phyloP scores from a whole-genome alignment of 2,329 filamentous ascomycete species.

The Hortaea werneckii region DNA sequence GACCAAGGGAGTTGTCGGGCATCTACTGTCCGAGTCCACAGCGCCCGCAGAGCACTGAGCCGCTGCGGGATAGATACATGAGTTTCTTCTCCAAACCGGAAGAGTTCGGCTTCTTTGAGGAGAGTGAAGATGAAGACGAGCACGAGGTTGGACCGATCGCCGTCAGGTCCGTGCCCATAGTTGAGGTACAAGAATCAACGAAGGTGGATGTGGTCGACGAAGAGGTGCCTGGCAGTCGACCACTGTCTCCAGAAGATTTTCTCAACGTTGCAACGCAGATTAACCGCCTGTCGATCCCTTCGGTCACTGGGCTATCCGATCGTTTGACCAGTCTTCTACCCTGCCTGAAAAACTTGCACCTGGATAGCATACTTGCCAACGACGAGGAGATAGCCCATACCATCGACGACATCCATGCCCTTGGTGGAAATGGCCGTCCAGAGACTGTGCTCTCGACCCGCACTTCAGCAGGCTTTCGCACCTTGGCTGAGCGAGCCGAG shows the following conservation, averaged over 20 bases:
- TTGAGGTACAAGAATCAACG: slow-evolving; percentile 18
- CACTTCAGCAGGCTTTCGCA: slow-evolving; percentile 28
- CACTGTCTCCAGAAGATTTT: slow-evolving; percentile 32
- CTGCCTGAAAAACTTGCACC: slow-evolving; percentile 29
- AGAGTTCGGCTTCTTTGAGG: slow-evolving; percentile 21
- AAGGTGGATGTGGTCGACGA: slow-evolving; percentile 9
- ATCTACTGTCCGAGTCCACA: slow-evolving; percentile 24
- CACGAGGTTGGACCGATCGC: slow-evolving; percentile 2
- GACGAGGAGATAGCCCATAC: slow-evolving; percentile 28
- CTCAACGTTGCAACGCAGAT: slow-evolving; percentile 33
- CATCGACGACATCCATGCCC: slow-evolving; percentile 26
- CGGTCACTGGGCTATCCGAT: slow-evolving; percentile 34
- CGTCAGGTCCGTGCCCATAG: slow-evolving; percentile 10
- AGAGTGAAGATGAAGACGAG: slow-evolving; percentile 12
- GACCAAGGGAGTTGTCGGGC: slow-evolving; percentile 21
- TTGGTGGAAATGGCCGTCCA: slow-evolving; percentile 17
- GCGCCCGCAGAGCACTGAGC: slow-evolving; percentile 29
- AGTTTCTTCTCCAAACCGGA: slow-evolving; percentile 38
- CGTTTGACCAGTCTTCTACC: slow-evolving; percentile 37
- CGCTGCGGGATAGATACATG: slow-evolving; percentile 34
- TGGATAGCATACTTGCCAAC: slow-evolving; percentile 25
- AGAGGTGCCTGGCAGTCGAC: slow-evolving; percentile 15
- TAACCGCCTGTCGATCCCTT: slow-evolving; percentile 37
- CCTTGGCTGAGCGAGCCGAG: slow-evolving; percentile 27
- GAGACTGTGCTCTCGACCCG: slow-evolving; percentile 25